Percentiles rank a stretch among this genome's conserved stretches.
These are phyloP conservation scores for Phaffia australis DNA, from an alignment of 768 basidiomycete species.

Conservation along the genomic window DNA sequence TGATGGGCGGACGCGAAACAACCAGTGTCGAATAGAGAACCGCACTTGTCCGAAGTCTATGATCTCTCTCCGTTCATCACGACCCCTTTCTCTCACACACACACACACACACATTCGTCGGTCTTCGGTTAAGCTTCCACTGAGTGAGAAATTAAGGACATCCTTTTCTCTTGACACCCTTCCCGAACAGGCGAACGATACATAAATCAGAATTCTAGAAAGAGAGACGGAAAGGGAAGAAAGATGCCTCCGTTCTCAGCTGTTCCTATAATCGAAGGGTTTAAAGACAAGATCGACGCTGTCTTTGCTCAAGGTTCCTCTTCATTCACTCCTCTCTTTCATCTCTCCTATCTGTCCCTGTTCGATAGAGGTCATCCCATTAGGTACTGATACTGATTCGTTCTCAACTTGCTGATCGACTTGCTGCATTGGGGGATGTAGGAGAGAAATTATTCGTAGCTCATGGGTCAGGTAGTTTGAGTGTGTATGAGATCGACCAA, in stretches of 20 bases:
- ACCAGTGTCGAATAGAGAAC: no score
- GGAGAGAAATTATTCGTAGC: constrained; percentile 52
- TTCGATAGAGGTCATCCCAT: no score
- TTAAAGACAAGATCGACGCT: constrained; percentile 31
- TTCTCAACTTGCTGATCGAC: neutral
- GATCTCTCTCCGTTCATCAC: no score
- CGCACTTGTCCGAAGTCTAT: no score
- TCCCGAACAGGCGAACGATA: no score
- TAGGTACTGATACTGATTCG: neutral
- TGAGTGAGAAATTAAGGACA: no score
- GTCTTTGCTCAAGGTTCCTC: constrained; percentile 24
- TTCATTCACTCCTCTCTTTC: neutral
- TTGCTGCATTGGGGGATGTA: constrained; percentile 29
- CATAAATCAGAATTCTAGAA: no score
- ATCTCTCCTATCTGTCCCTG: neutral
- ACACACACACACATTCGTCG: no score
- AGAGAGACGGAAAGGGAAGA: neutral
- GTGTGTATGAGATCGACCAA: constrained; percentile 31
- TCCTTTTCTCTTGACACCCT: no score
- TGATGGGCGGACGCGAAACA: no score
- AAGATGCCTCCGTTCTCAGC: constrained; percentile 27
- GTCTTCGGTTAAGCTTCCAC: no score
- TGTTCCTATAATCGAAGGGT: constrained; percentile 24
- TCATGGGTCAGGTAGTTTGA: constrained; percentile 30
- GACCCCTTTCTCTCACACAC: no score